phyloP scores from a whole-genome alignment of 352 stramenopile genomes.

The Globisporangium spiculum region DNA sequence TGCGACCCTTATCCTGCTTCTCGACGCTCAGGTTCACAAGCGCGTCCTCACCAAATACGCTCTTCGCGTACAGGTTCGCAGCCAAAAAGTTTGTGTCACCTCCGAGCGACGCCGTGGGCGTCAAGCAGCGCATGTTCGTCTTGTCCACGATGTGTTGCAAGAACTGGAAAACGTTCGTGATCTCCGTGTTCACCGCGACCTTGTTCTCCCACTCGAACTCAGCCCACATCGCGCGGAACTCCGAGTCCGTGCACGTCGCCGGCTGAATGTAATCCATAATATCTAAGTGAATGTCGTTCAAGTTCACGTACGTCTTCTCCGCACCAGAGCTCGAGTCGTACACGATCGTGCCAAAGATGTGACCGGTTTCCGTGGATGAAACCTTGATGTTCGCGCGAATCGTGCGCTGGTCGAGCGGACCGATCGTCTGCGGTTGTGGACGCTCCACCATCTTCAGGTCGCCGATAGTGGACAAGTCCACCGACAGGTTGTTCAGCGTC shows the following conservation, averaged over 20 bases:
- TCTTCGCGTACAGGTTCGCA: slow-evolving; percentile 92
- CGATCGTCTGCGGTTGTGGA: slow-evolving; percentile 96
- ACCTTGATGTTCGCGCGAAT: slow-evolving; percentile 99
- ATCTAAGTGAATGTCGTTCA: slow-evolving; percentile 99
- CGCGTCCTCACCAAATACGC: slow-evolving; percentile 96
- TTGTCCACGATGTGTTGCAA: slow-evolving; percentile 97
- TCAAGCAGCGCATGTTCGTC: slow-evolving; percentile 99
- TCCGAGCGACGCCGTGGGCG: slow-evolving; percentile 87
- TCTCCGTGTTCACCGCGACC: slow-evolving; percentile 96
- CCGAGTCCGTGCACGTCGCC: slow-evolving; percentile 90
- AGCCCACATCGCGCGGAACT: slow-evolving; percentile 99
- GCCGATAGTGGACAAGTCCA: slow-evolving; percentile 99
- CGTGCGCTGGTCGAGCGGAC: slow-evolving; percentile 94
- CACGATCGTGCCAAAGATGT: slow-evolving; percentile 99
- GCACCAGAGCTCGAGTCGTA: slow-evolving; percentile 95
- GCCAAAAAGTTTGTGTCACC: slow-evolving; percentile 93
- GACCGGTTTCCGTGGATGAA: slow-evolving; percentile 99
- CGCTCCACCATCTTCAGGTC: slow-evolving; percentile 99
- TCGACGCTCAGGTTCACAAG: slow-evolving; percentile 99
- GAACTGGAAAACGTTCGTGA: slow-evolving; percentile 97
- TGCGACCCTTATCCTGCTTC: slow-evolving; percentile 97
- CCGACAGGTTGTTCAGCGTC: slow-evolving; percentile 97
- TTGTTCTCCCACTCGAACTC: slow-evolving; percentile 99
- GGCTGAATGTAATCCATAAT: slow-evolving; percentile 99
- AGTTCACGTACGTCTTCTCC: slow-evolving; percentile 98